These are phyloP conservation scores for Kwoniella shandongensis DNA, from an alignment of 768 basidiomycete species.

Conservation along the genomic window DNA sequence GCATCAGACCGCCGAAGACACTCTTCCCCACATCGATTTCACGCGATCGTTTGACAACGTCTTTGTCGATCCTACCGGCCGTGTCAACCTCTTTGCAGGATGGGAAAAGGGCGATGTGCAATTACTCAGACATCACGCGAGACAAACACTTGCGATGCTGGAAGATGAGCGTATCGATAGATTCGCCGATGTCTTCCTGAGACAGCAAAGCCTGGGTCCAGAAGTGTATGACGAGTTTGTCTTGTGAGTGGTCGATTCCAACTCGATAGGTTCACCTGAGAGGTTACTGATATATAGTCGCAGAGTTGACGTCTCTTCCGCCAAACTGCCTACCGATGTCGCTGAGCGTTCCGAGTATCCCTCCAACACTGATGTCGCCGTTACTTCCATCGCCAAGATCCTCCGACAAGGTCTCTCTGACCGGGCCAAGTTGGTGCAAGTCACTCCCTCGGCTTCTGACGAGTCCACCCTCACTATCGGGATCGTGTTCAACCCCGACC, in stretches of 20 bases:
- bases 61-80: constrained; percentile 76
- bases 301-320: constrained; percentile 43
- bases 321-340: constrained; percentile 9
- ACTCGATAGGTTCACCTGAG: neutral
- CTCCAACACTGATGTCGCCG: constrained; percentile 27
- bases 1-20: constrained; percentile 4
- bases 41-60: constrained; percentile 56
- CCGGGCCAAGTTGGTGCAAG: constrained; percentile 65
- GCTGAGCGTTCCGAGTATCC: constrained; percentile 33
- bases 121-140: constrained; percentile 75
- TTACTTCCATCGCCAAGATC: constrained; percentile 41
- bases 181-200: constrained; percentile 71
- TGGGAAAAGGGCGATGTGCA: constrained; percentile 76
- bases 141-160: constrained; percentile 70
- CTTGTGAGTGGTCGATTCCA: constrained; percentile 26
- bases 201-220: constrained; percentile 65
- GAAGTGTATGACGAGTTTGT: constrained; percentile 66
- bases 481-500: constrained; percentile 67
- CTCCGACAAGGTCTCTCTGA: constrained; percentile 68
- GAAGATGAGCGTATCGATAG: constrained; percentile 58
- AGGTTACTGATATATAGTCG: constrained; percentile 15
- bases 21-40: constrained; percentile 40
- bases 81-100: constrained; percentile 71
- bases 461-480: constrained; percentile 64
- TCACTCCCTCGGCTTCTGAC: constrained; percentile 55